Conservation (phyloP, 1,139 yeast species). For the Debaryomyces sp. region DNA sequence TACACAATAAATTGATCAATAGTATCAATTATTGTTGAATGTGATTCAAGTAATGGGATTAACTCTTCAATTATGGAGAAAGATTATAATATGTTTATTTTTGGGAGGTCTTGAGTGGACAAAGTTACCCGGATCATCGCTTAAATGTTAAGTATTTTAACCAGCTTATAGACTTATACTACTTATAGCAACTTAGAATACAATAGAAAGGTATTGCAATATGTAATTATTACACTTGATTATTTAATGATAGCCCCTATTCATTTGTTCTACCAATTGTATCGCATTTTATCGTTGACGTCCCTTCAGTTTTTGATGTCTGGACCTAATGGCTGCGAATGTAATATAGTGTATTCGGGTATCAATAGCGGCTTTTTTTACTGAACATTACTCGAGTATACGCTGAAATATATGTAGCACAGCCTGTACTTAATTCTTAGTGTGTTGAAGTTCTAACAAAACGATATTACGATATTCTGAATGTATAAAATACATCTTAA, state of each 20-base stretch:
- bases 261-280: no score
- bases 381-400: neutral
- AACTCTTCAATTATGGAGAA: neutral
- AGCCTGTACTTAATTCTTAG: no score
- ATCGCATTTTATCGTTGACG: neutral
- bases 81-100: conserved; percentile 3
- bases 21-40: neutral
- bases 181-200: neutral
- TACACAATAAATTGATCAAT: neutral
- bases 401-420: neutral
- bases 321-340: neutral
- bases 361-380: neutral
- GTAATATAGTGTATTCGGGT: neutral
- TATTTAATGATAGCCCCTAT: neutral
- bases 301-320: neutral
- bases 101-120: neutral
- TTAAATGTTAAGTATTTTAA: neutral
- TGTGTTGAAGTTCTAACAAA: neutral
- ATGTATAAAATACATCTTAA: neutral
- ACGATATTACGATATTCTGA: neutral
- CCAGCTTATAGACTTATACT: neutral
- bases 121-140: neutral
- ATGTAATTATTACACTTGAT: no score
- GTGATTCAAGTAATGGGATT: neutral
- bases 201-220: neutral